Evolutionary conservation across 345 rosid genomes (phyloP), one percentile per base, ranked within the genome.

Genomic region (Eucalyptus tenuipes): DNA sequence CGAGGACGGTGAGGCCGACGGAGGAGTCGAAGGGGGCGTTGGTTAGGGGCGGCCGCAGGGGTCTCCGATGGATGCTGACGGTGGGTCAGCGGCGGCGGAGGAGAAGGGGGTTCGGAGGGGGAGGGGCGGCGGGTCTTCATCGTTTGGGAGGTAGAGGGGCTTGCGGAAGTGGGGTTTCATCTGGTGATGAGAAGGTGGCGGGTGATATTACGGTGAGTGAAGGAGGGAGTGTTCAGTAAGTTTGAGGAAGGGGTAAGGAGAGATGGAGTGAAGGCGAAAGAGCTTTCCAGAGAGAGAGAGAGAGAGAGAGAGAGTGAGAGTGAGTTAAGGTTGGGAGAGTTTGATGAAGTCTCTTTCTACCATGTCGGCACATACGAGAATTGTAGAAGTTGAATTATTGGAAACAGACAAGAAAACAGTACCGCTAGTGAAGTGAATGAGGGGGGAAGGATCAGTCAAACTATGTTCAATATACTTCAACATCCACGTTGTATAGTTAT

Each of bases 1-100:
- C 55, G 37, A 95, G 88, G 87, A 92, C 37, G n/a, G 94, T 92
- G 87, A 94, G 89, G 66, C 91, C 92, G 91, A 93, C 89, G 86
- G 93, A 89, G 89, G 94, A 90, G 61, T 92, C 94, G 53, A 94
- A 89, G 47, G 90, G 25, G 40, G 85, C 20, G 86, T 31, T 45
- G 15, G 31, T 47, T 4, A 61, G 66, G 68, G 79, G 49, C 86
- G 71, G 85, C 33, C 88, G 85, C 31, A 87, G 59, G 49, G 37
- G 33, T 75, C 42, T 4, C 44, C 42, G 82, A 22, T 37, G 8
- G 82, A 75, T 88, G 37, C 57, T 87, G 89, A 49, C 79, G 85
- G 86, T 91, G 88, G 88, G 11, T 52, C 8, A 8, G 91, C 88
- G 22, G 80, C 48, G 88, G 85, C 66, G 92, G 81, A 29, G 88